Base-by-base conservation (phyloP, 2,329 filamentous ascomycete species). In the Monosporascus ibericus region DNA sequence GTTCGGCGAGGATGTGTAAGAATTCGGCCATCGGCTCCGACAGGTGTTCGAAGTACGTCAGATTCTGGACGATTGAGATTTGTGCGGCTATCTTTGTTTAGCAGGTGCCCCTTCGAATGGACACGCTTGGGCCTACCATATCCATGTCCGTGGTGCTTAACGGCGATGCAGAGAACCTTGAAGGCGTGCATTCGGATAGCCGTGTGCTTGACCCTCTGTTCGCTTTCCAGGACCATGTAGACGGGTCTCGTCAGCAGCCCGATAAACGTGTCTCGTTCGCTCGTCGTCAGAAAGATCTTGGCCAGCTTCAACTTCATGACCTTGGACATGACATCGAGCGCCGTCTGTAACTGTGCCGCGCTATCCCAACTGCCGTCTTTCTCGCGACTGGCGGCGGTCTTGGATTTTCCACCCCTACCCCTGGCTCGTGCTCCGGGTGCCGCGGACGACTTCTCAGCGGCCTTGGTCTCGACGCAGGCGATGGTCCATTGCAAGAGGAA, bases 1-100 rank as follows among this genome's bases (percentile, higher is more conserved):
- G 92, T 68, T 97, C 92, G 1, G 92, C 87, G 25, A 99, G 77
- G 64, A 97, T 99, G 63, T 97, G 90, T 5, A 99, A 75, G 63
- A 99, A 96, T 68, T 99, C 95, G 34, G 94, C 94, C 94, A 99
- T 99, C 1, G 94, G 94, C 66, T 99, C 94, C 0, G 94, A 92
- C n/a, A 99, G 75, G 70, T 99, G 94, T 72, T 99, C 94, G 64
- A 97, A 99, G 68, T 99, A 99, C 5, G 94, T 96, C 60, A 99
- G 74, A 66, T 94, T 97, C 70, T 99, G 94, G 51, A 97, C 92
- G 64, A 99, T 95, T 46, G 92, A 95, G 47, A 95, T 97, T 78
- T 99, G 94, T 2, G 94, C 94, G 49, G 89, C 90, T 95, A 63
- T 8, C 40, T 57, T 53, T 59, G 55, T 62, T 62, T 22, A 58